Evolutionary conservation across 225 moss, liverwort and hornwort genomes (phyloP), one percentile per base, ranked within the genome.

Genomic region (Antitrichia curtipendula): DNA sequence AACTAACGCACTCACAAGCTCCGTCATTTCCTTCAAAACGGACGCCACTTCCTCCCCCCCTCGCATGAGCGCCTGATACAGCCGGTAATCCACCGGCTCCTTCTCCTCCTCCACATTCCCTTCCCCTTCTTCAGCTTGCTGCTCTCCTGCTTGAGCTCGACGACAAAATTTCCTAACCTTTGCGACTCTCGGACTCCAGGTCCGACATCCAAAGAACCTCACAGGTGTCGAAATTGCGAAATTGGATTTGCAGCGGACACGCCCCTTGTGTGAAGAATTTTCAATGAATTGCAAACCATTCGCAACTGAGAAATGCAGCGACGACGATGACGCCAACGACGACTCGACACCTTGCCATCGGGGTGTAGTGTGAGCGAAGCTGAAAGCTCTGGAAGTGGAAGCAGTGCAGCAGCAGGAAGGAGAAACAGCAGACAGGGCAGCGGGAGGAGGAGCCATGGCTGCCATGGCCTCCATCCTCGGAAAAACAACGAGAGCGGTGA

Each of bases 1-100:
- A 76, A 54, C 53, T 76, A 76, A 86, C 82, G 87, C 90, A 89
- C 94, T 90, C 84, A 97, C 96, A 95, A 98, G 92, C 81, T 96
- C 96, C 85, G 92, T 90, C 93, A 97, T 97, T 70, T 97, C 96
- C 90, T 93, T 91, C 91, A 98, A 78, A 93, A 97, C 91, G 49
- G 94, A 89, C 29, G 91, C 91, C 75, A 98, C 97, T 91, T 94
- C 93, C 90, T 95, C 95, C 36, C 96, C 98, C 47, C 97, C 97
- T 82, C 97, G 91, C 94, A 96, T 93, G 85, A 99, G 90, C 36
- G 97, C 97, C 78, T 99, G 90, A 77, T 99, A 99, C 84, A 88
- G 27, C 84, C 94, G 94, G 90, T 96, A 96, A 90, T 99, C 97
- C 71, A 91, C 88, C 59, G 88, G 84, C 70, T 88, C 92, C 83